These are phyloP conservation scores for Clausena lansium DNA, from an alignment of 345 rosid species.

Conservation along the genomic window DNA sequence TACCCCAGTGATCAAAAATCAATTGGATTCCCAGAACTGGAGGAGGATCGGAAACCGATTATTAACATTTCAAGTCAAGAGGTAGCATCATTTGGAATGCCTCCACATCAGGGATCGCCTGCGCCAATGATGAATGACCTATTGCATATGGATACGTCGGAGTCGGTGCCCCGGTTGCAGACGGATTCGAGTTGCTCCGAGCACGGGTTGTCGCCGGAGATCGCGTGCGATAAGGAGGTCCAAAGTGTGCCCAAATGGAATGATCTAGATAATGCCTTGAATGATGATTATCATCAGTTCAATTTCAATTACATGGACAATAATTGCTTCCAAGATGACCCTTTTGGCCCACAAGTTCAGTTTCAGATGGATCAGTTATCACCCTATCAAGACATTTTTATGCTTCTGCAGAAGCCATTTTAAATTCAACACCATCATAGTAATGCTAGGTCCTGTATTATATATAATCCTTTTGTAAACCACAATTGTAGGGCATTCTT, in stretches of 20 bases:
- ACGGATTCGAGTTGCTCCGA: constrained; percentile 73
- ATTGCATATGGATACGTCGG: constrained; percentile 48
- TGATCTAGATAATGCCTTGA: constrained; percentile 22
- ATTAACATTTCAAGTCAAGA: constrained; percentile 10
- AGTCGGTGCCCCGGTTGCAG: constrained; percentile 47
- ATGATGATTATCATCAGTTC: constrained; percentile 40
- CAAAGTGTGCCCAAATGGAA: constrained; percentile 54
- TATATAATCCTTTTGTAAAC: neutral
- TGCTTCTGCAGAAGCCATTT: constrained; percentile 24
- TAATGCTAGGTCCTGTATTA: no score
- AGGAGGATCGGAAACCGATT: constrained; percentile 37
- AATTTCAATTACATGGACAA: constrained; percentile 31
- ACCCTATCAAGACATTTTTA: constrained; percentile 38
- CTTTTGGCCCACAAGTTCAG: constrained; percentile 41
- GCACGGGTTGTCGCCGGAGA: constrained; percentile 59
- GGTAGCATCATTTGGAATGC: neutral
- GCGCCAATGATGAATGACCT: neutral
- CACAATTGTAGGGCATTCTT: constrained; percentile 24
- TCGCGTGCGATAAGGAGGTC: constrained; percentile 51
- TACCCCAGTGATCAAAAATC: constrained; percentile 23
- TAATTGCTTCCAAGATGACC: constrained; percentile 42
- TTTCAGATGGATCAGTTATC: constrained; percentile 41
- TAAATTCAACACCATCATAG: neutral
- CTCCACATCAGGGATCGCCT: neutral
- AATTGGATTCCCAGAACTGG: constrained; percentile 18